Conservation (phyloP, 2,329 filamentous ascomycete species). For the Aspergillus melleus region DNA sequence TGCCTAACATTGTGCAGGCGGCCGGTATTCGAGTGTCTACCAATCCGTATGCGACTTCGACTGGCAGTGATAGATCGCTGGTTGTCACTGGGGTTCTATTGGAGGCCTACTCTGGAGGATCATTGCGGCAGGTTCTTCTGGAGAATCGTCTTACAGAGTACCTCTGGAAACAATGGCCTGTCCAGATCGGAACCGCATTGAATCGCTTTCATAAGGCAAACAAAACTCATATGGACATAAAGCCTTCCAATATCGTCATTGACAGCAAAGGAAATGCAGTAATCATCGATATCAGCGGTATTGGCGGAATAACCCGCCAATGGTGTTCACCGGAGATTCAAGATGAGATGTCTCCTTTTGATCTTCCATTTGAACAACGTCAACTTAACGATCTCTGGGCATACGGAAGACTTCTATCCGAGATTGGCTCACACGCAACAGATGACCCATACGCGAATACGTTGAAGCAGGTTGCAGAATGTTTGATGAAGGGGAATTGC, state of each 20-base stretch:
- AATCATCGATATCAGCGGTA: constrained; percentile 25
- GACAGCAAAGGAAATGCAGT: constrained; percentile 18
- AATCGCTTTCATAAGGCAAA: constrained; percentile 11
- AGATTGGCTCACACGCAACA: constrained; percentile 14
- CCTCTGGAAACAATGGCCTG: constrained; percentile 17
- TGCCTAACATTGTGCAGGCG: constrained; percentile 18
- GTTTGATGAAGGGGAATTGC: constrained; percentile 12
- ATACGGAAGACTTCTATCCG: constrained; percentile 22
- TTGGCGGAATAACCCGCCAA: constrained; percentile 18
- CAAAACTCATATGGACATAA: constrained; percentile 21
- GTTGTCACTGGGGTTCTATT: constrained; percentile 21
- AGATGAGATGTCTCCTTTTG: constrained; percentile 17
- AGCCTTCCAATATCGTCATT: constrained; percentile 23
- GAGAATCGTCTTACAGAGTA: constrained; percentile 10
- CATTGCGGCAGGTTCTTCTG: constrained; percentile 15
- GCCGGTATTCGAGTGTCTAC: constrained; percentile 16
- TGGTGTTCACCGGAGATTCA: constrained; percentile 24
- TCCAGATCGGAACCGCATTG: constrained; percentile 20
- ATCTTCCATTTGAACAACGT: constrained; percentile 20
- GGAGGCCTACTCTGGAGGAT: constrained; percentile 16
- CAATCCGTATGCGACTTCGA: constrained; percentile 18
- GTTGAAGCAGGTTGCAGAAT: constrained; percentile 12
- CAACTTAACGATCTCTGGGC: constrained; percentile 22
- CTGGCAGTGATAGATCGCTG: constrained; percentile 3
- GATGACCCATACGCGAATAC: constrained; percentile 5